Evolutionary conservation across 306 rosid genomes (phyloP).

Genomic region (Rubus parviflorus): DNA sequence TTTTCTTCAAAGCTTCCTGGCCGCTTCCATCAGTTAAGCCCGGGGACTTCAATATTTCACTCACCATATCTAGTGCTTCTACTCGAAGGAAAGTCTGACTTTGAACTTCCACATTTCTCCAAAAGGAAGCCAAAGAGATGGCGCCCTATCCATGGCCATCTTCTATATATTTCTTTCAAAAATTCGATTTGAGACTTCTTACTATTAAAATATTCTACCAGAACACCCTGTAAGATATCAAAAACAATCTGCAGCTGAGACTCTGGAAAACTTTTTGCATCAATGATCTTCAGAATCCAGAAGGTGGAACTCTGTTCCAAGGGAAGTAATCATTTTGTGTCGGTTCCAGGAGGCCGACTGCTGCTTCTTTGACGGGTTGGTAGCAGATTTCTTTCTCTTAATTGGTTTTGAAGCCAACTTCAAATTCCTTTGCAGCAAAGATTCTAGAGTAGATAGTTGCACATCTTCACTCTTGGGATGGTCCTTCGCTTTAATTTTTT

Average conservation of each 20-base stretch:
- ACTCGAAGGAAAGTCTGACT: constrained; percentile 72
- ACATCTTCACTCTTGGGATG: constrained; percentile 74
- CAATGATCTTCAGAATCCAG: constrained; percentile 80
- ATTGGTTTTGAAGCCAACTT: constrained; percentile 82
- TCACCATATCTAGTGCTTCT: constrained; percentile 71
- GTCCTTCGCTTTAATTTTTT: constrained; percentile 74
- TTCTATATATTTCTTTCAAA: constrained; percentile 67
- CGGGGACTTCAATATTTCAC: constrained; percentile 57
- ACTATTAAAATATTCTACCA: constrained; percentile 57
- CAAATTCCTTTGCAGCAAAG: constrained; percentile 71
- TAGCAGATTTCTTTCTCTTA: constrained; percentile 60
- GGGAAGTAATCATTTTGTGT: constrained; percentile 66
- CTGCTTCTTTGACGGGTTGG: constrained; percentile 53
- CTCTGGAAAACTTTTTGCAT: constrained; percentile 55
- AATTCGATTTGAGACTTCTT: constrained; percentile 81
- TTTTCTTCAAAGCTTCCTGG: constrained; percentile 43
- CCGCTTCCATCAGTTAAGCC: constrained; percentile 38
- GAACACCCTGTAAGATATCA: constrained; percentile 52
- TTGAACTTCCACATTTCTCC: constrained; percentile 64
- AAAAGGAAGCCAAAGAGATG: constrained; percentile 56
- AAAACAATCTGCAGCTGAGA: constrained; percentile 54
- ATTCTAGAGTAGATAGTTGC: constrained; percentile 64
- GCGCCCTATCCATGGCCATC: constrained; percentile 84
- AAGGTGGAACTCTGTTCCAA: constrained; percentile 78
- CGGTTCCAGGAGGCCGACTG: constrained; percentile 61